These are phyloP conservation scores for Cymodocea nodosa DNA, from an alignment of 116 monocot species.

Conservation along the genomic window DNA sequence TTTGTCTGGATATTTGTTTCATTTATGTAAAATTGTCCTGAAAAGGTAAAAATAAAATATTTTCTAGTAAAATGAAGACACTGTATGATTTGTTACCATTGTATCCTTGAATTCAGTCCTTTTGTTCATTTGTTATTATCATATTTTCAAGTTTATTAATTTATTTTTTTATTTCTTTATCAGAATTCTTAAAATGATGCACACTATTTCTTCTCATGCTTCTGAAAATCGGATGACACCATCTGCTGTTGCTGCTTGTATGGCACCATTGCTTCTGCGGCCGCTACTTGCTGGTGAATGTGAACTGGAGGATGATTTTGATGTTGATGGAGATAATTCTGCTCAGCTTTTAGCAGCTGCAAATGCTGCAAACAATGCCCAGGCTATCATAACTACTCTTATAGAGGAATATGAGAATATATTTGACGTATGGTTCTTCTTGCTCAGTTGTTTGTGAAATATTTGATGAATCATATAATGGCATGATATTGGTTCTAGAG, in stretches of 20 bases:
- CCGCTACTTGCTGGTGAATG: constrained; percentile 97
- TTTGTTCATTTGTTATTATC: neutral
- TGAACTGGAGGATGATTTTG: constrained; percentile 94
- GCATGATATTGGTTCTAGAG: too few relatives aligned
- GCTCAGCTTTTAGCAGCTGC: constrained; percentile 97
- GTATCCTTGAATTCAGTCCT: neutral
- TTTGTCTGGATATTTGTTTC: too few relatives aligned
- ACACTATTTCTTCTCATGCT: constrained; percentile 60
- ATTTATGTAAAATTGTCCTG: too few relatives aligned
- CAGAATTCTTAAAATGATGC: constrained; percentile 99
- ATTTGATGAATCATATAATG: too few relatives aligned
- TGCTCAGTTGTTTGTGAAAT: neutral
- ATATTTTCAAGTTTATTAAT: neutral
- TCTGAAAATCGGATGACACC: constrained; percentile 89
- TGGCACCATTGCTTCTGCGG: constrained; percentile 92
- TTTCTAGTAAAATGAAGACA: too few relatives aligned
- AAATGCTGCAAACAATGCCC: constrained; percentile 97
- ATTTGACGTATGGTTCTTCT: constrained; percentile 61
- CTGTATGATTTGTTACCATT: too few relatives aligned
- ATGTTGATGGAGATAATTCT: constrained; percentile 64
- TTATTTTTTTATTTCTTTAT: neutral
- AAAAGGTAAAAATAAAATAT: too few relatives aligned
- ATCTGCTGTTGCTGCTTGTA: constrained; percentile 96
- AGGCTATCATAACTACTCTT: constrained; percentile 73
- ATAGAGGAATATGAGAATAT: constrained; percentile 84